phyloP scores from a whole-genome alignment of 1,284 basidiomycete genomes.

The Fistulinella cinereoalba region DNA sequence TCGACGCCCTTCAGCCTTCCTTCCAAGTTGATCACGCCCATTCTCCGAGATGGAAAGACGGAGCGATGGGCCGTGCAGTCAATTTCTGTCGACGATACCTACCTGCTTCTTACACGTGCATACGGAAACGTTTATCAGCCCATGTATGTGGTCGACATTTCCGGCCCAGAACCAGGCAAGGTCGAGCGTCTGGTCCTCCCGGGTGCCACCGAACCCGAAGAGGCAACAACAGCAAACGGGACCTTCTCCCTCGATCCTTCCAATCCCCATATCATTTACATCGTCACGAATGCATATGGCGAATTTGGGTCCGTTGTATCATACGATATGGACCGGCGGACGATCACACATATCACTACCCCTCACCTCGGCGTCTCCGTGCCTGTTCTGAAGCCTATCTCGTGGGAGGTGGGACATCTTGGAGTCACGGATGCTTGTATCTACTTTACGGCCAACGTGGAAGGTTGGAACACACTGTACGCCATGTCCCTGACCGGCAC shows the following conservation, averaged over 20 bases:
- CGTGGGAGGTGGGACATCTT: constrained; percentile 29
- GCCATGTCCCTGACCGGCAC: constrained; percentile 30
- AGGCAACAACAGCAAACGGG: constrained; percentile 19
- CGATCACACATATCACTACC: constrained; percentile 36
- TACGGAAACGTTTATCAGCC: constrained; percentile 28
- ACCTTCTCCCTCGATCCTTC: constrained; percentile 31
- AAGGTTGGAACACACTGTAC: constrained; percentile 37
- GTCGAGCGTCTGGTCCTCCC: constrained; percentile 33
- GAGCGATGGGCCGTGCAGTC: constrained; percentile 26
- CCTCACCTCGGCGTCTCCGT: constrained; percentile 22
- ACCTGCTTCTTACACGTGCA: constrained; percentile 28
- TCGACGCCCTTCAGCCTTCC: constrained; percentile 27
- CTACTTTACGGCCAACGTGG: constrained; percentile 36
- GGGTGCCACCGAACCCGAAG: constrained; percentile 28
- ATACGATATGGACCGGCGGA: constrained; percentile 29
- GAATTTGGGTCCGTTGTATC: constrained; percentile 34
- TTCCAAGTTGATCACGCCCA: constrained; percentile 32
- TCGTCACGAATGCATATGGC: constrained; percentile 36
- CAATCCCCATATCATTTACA: constrained; percentile 27
- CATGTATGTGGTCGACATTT: constrained; percentile 36
- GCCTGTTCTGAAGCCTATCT: constrained; percentile 30
- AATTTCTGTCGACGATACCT: constrained; percentile 37
- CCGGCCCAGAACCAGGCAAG: constrained; percentile 20
- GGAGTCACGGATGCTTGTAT: constrained; percentile 26
- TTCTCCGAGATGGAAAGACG: constrained; percentile 28